Evolutionary conservation across 768 basidiomycete genomes (phyloP), one percentile per base, ranked within the genome.

Genomic region (Cyclocybe cylindracea): DNA sequence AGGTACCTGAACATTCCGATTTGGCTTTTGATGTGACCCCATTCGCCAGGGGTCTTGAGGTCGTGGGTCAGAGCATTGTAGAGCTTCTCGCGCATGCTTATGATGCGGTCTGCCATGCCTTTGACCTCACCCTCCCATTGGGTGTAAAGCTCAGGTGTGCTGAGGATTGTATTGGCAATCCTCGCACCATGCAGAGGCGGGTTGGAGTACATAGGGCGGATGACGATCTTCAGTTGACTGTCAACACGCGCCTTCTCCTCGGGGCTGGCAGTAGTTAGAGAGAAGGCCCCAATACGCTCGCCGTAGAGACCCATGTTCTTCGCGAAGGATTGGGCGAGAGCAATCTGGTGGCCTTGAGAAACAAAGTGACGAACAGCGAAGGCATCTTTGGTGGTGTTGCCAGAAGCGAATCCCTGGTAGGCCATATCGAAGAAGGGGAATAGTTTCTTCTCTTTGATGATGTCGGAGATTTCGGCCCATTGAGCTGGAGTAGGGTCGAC

Each of bases 341-440:
- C 90, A 61, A 95, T 71, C 65, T 94, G 88, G 74, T 97, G 94
- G 18, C 93, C 91, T 68, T 93, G 78, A 14, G 85, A 78, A 47
- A 96, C 90, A 68, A 99, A 98, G 75, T 96, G 85, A 58, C 96
- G 90, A 52, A 98, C 85, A 32, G 96, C 94, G 70, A 92, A 95
- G 9, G 96, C 97, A 65, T 99, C 97, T 50, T 85, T 86, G 58
- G 86, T 69, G 58, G 92, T 94, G 46, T 86, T 86, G 45, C 97
- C 97, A 18, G 95, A 97, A 34, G 97, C 96, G 69, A 99, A 99
- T 46, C 97, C 97, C 72, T 97, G 94, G 78, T 99, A 99, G 11
- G 97, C 96, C 94, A 98, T 98, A 73, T 99, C 97, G 70, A 98
- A 98, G 85, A 98, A 94, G 46, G 96, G 91, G 85, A 98, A 96